A percentile compares a stretch with the other conserved stretches of the same genome.
These are phyloP conservation scores for Colletotrichum cordylinicola DNA, from an alignment of 2,329 filamentous ascomycete species.

Conservation along the genomic window DNA sequence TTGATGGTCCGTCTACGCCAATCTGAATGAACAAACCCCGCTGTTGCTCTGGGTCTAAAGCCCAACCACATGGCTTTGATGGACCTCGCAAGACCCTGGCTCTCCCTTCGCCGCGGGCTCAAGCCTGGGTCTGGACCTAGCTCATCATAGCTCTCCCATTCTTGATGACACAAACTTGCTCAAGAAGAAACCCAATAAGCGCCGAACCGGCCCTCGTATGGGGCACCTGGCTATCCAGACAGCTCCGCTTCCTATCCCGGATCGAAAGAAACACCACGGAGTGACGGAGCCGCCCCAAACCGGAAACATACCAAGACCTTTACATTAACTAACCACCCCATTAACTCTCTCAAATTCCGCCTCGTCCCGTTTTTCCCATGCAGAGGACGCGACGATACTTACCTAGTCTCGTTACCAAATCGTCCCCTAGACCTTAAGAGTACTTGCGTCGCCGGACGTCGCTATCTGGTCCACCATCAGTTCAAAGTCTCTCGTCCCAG, in stretches of 20 bases:
- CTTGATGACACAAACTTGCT: constrained; percentile 4
- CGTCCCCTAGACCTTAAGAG: neutral
- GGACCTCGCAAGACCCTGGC: neutral
- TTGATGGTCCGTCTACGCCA: too few species aligned
- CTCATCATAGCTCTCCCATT: neutral
- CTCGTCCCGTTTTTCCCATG: neutral
- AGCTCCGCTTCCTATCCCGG: neutral
- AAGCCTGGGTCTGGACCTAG: neutral
- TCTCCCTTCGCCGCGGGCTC: neutral
- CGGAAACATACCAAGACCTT: constrained; percentile 7
- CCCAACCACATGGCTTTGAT: neutral
- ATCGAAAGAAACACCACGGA: constrained; percentile 4
- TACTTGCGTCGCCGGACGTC: neutral
- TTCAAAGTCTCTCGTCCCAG: neutral
- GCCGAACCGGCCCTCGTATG: neutral
- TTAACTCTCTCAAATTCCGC: constrained; percentile 7
- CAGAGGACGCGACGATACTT: neutral
- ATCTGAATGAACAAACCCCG: neutral
- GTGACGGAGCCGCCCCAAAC: neutral
- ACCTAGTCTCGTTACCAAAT: neutral
- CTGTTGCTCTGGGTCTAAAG: neutral
- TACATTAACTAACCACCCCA: neutral
- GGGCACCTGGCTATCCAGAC: neutral
- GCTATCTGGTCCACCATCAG: neutral
- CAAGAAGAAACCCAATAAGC: neutral